Conservation (phyloP, 1,284 basidiomycete species). For the Fomitopsis betulina region DNA sequence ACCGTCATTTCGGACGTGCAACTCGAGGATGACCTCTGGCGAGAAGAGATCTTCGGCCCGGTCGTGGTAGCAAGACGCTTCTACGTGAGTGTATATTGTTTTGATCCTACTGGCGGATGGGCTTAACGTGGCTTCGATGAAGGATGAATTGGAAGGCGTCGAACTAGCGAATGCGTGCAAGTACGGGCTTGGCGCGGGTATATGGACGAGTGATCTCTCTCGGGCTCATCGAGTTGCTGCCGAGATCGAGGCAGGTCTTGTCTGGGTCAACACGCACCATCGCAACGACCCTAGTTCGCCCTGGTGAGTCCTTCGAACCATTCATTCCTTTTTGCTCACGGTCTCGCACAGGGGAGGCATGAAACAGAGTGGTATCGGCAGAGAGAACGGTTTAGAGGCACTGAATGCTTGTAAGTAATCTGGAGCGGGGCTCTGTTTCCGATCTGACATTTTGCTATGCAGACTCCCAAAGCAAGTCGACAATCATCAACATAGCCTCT, state of each 20-base stretch:
- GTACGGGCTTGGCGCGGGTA: slow-evolving; percentile 76
- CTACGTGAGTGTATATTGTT: slow-evolving; percentile 34
- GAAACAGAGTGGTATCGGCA: slow-evolving; percentile 79
- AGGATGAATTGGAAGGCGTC: slow-evolving; percentile 66
- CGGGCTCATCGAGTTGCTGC: slow-evolving; percentile 67
- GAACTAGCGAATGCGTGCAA: slow-evolving; percentile 68
- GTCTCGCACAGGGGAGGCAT: slow-evolving; percentile 66
- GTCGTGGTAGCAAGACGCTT: slow-evolving; percentile 70
- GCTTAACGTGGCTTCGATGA: slow-evolving; percentile 1
- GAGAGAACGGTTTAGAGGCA: slow-evolving; percentile 80
- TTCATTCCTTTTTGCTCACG: background rate
- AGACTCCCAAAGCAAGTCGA: slow-evolving; percentile 82
- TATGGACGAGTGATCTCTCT: slow-evolving; percentile 75
- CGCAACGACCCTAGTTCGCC: slow-evolving; percentile 84
- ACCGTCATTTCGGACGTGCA: slow-evolving; percentile 65
- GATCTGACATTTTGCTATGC: background rate
- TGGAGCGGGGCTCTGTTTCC: background rate
- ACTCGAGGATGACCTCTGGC: slow-evolving; percentile 63
- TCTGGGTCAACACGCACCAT: slow-evolving; percentile 86
- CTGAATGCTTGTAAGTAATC: slow-evolving; percentile 60
- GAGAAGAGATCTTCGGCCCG: slow-evolving; percentile 79
- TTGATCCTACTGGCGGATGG: background rate
- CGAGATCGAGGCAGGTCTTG: slow-evolving; percentile 66
- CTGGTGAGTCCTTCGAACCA: slow-evolving; percentile 47
- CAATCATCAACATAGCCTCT: slow-evolving; percentile 64